phyloP scores from a whole-genome alignment of 225 moss, liverwort and hornwort genomes.

The Neckera pumila region DNA sequence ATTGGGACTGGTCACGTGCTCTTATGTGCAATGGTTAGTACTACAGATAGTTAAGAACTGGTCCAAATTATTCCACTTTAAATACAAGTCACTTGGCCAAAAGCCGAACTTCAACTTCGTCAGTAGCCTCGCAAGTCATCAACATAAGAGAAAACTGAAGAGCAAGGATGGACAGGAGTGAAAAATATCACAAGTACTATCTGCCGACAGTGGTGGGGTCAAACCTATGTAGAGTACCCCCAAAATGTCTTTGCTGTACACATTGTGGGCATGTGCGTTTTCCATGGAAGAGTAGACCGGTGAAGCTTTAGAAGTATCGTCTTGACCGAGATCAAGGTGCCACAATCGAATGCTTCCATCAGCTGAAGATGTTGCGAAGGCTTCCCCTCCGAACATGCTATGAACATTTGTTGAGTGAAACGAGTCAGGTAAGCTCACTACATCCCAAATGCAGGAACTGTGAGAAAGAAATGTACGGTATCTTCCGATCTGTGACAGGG shows the following conservation, averaged over 20 bases:
- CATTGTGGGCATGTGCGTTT: conserved; percentile 20
- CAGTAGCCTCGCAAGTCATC: neutral
- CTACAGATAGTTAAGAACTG: neutral
- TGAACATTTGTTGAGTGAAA: conserved; percentile 22
- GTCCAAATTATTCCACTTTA: neutral
- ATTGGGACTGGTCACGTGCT: neutral
- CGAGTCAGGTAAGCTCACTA: conserved; percentile 43
- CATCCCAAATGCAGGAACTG: conserved; percentile 74
- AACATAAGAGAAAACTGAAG: neutral
- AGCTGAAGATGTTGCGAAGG: conserved; percentile 64
- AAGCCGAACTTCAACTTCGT: neutral
- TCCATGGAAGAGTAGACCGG: neutral
- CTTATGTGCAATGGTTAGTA: neutral
- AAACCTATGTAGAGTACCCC: conserved; percentile 65
- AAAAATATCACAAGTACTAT: neutral
- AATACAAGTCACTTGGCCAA: neutral
- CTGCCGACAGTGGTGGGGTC: neutral
- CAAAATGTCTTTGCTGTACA: conserved; percentile 64
- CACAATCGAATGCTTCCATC: conserved; percentile 71
- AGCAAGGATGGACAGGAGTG: neutral
- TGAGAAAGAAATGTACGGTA: conserved; percentile 58
- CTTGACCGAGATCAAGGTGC: conserved; percentile 45
- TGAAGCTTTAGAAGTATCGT: conserved; percentile 15
- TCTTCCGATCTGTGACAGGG: conserved; percentile 46
- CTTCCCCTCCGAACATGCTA: conserved; percentile 19